Evolutionary conservation across 352 stramenopile genomes (phyloP), one percentile per base, ranked within the genome.

Genomic region (Albugo laibachii): DNA sequence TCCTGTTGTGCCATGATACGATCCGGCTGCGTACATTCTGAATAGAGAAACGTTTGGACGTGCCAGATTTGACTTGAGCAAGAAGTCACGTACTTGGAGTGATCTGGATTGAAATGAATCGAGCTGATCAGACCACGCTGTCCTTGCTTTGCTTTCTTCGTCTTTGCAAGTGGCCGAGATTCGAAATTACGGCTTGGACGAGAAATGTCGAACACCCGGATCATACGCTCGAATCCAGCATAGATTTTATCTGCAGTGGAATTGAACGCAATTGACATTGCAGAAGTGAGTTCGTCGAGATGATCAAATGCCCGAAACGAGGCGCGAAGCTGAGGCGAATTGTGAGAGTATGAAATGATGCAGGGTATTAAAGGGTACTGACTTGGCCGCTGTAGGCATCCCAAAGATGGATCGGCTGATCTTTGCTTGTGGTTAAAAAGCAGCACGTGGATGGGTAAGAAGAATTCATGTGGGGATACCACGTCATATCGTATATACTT

Each of bases 331-430:
- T 63, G 21, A 27, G 15, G 16, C 16, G 21, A 15, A 13, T 13
- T 11, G 24, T 18, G 41, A 2, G 5, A 45, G 18, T 31, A 43
- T 42, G 13, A 15, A 48, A 31, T 31, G 24, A 10, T 31, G 24
- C 24, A 31, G n/a, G 13, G 35, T 47, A 36, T 21, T 5, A 55
- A 8, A 31, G 4, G 45, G 4, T 19, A 16, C 11, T n/a, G 31
- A 65, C 57, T 15, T 53, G 55, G 11, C 84, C 84, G 0, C 62
- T 93, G 57, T 87, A 95, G 31, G 84, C 84, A 55, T 94, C 83
- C 83, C 83, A 95, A 58, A 95, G 69, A 62, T 95, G 83, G 43
- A 95, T 62, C 2, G 84, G 84, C 20, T 91, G 78, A 54, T 92
- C 81, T 48, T 74, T 74, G 58, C 69, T 83, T 21, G 80, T 88